phyloP scores from a whole-genome alignment of 257 asterid genomes.

The Agastache rugosa region DNA sequence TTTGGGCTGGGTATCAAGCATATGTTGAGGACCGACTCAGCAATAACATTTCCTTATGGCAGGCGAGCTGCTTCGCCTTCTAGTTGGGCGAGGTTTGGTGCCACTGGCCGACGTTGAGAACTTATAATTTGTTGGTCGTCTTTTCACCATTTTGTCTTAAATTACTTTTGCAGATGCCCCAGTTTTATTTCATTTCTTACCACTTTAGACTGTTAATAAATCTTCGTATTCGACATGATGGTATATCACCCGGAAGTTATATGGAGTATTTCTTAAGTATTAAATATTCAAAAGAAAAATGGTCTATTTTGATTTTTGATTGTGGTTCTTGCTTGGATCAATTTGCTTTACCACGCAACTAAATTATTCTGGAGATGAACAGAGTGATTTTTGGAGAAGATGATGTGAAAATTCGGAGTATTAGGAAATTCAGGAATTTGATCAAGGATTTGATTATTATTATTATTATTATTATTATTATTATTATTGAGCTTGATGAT shows the following conservation, averaged over 20 bases:
- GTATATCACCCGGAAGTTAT: background rate
- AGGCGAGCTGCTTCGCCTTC: background rate
- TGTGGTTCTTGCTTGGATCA: background rate
- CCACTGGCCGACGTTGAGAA: background rate
- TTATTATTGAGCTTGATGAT: too few relatives aligned
- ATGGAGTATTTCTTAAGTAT: too few relatives aligned
- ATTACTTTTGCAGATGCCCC: slow-evolving; percentile 18
- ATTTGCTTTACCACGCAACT: background rate
- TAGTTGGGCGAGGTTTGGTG: background rate
- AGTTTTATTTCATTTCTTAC: background rate
- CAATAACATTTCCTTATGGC: background rate
- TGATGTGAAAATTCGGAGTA: too few relatives aligned
- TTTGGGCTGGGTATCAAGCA: slow-evolving; percentile 20
- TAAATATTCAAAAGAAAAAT: slow-evolving; percentile 7
- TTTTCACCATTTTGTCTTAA: background rate
- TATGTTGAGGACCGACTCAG: background rate
- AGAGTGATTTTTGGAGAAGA: too few relatives aligned
- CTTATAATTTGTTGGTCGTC: background rate
- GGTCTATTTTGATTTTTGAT: background rate
- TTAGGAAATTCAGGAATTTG: too few relatives aligned
- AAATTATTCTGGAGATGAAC: too few relatives aligned
- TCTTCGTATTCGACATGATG: background rate
- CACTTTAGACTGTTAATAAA: slow-evolving; percentile 16
- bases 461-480: too few relatives aligned
- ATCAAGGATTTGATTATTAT: too few relatives aligned